These are phyloP conservation scores for Eucalyptus regnans DNA, from an alignment of 345 rosid species.

Conservation along the genomic window DNA sequence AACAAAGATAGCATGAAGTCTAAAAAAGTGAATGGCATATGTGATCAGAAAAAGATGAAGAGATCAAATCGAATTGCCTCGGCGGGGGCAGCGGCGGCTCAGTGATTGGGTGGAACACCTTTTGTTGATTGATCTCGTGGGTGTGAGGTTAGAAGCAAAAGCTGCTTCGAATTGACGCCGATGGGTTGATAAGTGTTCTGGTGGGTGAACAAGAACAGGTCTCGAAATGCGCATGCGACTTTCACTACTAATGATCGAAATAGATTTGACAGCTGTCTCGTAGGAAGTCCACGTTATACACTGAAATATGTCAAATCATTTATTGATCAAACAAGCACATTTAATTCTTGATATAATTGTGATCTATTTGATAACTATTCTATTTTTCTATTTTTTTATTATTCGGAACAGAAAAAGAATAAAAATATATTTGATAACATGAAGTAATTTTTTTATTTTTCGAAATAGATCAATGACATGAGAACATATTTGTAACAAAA, in stretches of 20 bases:
- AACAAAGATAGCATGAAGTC: neutral
- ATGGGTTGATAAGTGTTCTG: neutral
- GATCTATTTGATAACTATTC: too few relatives aligned
- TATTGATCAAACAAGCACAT: neutral
- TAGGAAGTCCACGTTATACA: neutral
- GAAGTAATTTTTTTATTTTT: too few relatives aligned
- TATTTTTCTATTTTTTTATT: too few relatives aligned
- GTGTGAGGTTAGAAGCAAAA: neutral
- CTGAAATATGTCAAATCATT: neutral
- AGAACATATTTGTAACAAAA: too few relatives aligned
- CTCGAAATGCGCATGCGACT: neutral
- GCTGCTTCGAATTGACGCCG: neutral
- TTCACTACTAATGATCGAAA: neutral
- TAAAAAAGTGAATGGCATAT: neutral
- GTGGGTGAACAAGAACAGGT: neutral
- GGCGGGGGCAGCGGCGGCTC: neutral
- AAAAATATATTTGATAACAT: too few relatives aligned
- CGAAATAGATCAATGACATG: neutral
- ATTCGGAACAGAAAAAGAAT: fast-evolving
- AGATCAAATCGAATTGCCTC: neutral
- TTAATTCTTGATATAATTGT: neutral
- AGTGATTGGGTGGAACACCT: neutral
- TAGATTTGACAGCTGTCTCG: neutral
- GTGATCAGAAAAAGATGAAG: neutral
- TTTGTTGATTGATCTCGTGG: neutral